A percentile compares a stretch with the other conserved stretches of the same genome.
phyloP scores from a whole-genome alignment of 2,329 filamentous ascomycete species.

The Cercospora beticola region DNA sequence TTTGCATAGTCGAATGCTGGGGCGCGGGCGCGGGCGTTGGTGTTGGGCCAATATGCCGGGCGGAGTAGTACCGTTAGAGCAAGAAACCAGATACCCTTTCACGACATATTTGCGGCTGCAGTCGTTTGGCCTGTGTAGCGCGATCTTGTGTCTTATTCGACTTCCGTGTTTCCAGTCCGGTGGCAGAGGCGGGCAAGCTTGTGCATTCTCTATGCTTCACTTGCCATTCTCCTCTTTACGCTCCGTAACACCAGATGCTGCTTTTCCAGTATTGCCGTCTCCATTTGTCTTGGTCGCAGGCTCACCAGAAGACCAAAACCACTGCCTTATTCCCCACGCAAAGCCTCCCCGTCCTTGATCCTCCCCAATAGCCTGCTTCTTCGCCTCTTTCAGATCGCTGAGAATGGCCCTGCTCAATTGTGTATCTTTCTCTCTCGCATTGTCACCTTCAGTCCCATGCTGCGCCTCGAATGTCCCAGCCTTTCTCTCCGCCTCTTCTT shows the following conservation, averaged over 20 bases:
- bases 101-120: neutral
- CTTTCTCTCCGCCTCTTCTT: slow-evolving; percentile 26
- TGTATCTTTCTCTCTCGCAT: slow-evolving; percentile 18
- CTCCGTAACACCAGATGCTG: neutral
- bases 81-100: slow-evolving; percentile 5
- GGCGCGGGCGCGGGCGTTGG: neutral
- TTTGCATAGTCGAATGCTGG: slow-evolving; percentile 54
- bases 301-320: slow-evolving; percentile 17
- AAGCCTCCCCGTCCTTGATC: slow-evolving; percentile 23
- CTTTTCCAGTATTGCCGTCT: neutral
- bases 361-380: slow-evolving; percentile 18
- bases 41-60: neutral
- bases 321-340: slow-evolving; percentile 31
- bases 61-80: neutral
- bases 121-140: neutral
- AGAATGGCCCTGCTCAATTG: slow-evolving; percentile 30
- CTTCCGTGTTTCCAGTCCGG: too few species aligned
- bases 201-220: neutral
- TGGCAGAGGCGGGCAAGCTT: neutral
- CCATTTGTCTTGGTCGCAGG: neutral
- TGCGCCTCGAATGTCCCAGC: neutral
- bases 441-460: neutral
- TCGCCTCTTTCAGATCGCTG: slow-evolving; percentile 31
- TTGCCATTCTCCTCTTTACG: neutral
- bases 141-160: neutral